Evolutionary conservation across 2,329 filamentous ascomycete genomes (phyloP), one percentile per base, ranked within the genome.

Genomic region (Sporothrix protearum): DNA sequence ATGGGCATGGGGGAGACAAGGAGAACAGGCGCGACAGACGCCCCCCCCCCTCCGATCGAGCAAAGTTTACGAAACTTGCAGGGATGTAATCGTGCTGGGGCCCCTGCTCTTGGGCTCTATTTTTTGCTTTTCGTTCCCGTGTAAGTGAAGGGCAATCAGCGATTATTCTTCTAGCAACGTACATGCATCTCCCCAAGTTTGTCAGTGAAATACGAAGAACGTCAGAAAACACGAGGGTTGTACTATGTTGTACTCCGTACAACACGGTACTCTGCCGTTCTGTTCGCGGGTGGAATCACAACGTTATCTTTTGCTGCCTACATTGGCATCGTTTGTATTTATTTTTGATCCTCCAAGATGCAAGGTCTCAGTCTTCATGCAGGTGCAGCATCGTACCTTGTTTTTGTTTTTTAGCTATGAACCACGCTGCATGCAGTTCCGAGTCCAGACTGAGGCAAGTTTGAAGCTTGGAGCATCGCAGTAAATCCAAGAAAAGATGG

Each of bases 271-370:
- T 39, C 6, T 22, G 57, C 3, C 22, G 7, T 59, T 30, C 30
- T 39, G 55, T 39, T 16, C 28, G 10, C 10, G 30, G 55, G 39
- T 59, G 16, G 55, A 59, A 61, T 61, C 57, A 42, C 10, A 39
- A 39, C 33, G 5, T n/a, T n/a, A 9, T 9, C 25, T 36, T 3
- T 22, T 61, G 25, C 28, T 25, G n/a, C 22, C 36, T 2, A 10
- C 30, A 47, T 47, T 30, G 61, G 39, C 42, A 47, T 47, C 14
- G 39, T 36, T 22, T 47, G 22, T n/a, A 4, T 16, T 39, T 64
- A 64, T 64, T 64, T 64, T 64, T 64, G 42, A 39, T 59, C n/a
- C 57, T 12, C 39, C 39, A 42, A 55, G 25, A 55, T 28, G 53
- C 53, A 55, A 14, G 53, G 53, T 55, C 25, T 55, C 25, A 12